Percentiles rank a stretch among this genome's conserved stretches.
These are phyloP conservation scores for Geranium rotundifolium DNA, from an alignment of 345 rosid genomes.

Conservation along the genomic window DNA sequence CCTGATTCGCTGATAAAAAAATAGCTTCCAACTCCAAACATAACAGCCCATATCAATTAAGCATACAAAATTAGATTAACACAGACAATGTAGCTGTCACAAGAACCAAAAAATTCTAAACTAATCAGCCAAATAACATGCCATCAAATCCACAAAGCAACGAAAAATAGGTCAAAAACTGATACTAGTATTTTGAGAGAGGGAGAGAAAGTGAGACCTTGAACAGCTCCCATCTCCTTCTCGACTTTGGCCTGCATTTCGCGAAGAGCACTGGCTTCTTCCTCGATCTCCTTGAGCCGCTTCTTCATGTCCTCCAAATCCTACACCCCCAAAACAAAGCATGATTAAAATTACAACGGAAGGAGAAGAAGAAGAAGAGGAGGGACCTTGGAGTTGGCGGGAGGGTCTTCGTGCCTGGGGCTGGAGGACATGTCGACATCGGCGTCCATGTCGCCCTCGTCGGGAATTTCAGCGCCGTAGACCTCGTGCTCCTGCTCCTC, in stretches of 20 bases:
- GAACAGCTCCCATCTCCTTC: conserved; percentile 96
- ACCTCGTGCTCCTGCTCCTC: conserved; percentile 80
- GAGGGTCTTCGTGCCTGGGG: conserved; percentile 37
- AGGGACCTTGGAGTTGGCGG: conserved; percentile 54
- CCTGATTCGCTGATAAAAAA: no score
- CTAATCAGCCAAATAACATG: background rate
- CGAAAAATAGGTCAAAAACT: background rate
- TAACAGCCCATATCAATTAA: background rate
- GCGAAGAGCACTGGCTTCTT: conserved; percentile 96
- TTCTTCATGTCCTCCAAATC: conserved; percentile 98
- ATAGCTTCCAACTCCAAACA: no score
- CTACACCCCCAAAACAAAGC: conserved; percentile 16
- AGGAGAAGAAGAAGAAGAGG: background rate
- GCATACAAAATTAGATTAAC: no score
- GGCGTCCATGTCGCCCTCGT: conserved; percentile 70
- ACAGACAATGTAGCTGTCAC: background rate
- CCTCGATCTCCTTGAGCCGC: conserved; percentile 89
- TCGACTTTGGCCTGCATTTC: conserved; percentile 99
- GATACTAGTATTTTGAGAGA: no score
- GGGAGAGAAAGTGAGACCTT: conserved; percentile 33
- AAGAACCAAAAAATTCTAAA: no score
- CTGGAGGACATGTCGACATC: conserved; percentile 37
- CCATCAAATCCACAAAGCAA: background rate
- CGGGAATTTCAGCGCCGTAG: conserved; percentile 79
- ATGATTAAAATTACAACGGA: background rate